Conservation (phyloP, 2,329 filamentous ascomycete species). For the Stylonectria norvegica region DNA sequence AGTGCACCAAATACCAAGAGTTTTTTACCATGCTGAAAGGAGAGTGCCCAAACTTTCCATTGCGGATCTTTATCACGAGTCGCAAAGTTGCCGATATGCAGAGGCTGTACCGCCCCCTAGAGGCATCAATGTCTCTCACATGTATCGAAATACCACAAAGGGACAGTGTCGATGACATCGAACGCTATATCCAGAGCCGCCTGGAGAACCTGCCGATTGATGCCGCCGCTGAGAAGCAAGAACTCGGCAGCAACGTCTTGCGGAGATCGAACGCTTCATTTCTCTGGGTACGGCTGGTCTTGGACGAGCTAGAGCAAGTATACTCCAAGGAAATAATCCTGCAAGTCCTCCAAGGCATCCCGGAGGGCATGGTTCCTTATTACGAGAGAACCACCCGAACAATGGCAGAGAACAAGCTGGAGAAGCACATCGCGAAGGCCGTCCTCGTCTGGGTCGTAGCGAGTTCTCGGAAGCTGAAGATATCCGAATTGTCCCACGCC, state of each 20-base stretch:
- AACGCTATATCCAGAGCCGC: conserved; percentile 21
- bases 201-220: conserved; percentile 17
- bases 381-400: conserved; percentile 17
- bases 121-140: no score
- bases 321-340: conserved; percentile 24
- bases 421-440: conserved; percentile 25
- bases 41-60: conserved; percentile 14
- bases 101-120: conserved; percentile 1
- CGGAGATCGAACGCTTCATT: conserved; percentile 30
- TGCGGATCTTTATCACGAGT: conserved; percentile 30
- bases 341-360: conserved; percentile 29
- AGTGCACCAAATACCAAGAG: conserved; percentile 25
- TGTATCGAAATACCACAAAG: conserved; percentile 22
- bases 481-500: conserved; percentile 27
- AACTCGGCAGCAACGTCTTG: conserved; percentile 20
- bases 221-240: conserved; percentile 2
- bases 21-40: conserved; percentile 25
- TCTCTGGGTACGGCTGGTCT: conserved; percentile 31
- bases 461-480: conserved; percentile 18
- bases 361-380: conserved; percentile 31
- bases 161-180: conserved; percentile 26
- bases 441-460: conserved; percentile 28
- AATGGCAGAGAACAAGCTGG: conserved; percentile 25
- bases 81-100: conserved; percentile 23
- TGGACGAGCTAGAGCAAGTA: conserved; percentile 28